phyloP scores from a whole-genome alignment of 2,329 filamentous ascomycete genomes.

The Sporothrix dimorphospora region DNA sequence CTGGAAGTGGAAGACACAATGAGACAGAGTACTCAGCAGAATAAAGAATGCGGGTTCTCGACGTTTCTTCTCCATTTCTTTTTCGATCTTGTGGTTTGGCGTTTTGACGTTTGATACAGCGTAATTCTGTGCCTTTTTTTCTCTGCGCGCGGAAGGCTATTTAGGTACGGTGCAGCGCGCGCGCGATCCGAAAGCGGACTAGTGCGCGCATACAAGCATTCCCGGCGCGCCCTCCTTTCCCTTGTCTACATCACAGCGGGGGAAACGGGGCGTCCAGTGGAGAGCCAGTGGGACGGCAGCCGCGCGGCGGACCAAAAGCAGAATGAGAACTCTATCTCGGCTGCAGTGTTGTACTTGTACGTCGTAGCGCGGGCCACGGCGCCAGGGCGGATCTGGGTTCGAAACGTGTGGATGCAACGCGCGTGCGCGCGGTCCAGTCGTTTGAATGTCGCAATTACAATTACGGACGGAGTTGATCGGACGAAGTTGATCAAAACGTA shows the following conservation, averaged over 20 bases:
- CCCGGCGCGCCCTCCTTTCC: neutral
- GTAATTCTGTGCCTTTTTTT: no score
- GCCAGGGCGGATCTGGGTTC: no score
- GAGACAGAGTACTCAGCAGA: neutral
- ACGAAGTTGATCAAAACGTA: no score
- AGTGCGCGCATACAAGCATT: neutral
- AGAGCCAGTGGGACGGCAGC: neutral
- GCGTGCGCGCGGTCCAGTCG: neutral
- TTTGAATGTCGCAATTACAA: neutral
- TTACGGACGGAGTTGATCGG: neutral
- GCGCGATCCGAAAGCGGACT: constrained; percentile 26
- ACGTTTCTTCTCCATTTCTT: neutral
- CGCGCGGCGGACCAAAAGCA: neutral
- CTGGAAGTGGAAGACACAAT: no score
- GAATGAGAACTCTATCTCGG: no score
- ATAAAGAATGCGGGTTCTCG: neutral
- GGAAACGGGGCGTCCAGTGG: no score
- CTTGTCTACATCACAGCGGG: no score
- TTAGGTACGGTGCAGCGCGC: neutral
- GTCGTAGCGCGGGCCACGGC: no score
- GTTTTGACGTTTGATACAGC: no score
- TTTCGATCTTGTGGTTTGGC: no score
- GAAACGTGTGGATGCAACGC: no score
- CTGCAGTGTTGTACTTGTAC: no score
- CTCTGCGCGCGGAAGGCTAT: neutral